Evolutionary conservation across 805 yeast species (phyloP).

Genomic region (Geotrichum ghanense): DNA sequence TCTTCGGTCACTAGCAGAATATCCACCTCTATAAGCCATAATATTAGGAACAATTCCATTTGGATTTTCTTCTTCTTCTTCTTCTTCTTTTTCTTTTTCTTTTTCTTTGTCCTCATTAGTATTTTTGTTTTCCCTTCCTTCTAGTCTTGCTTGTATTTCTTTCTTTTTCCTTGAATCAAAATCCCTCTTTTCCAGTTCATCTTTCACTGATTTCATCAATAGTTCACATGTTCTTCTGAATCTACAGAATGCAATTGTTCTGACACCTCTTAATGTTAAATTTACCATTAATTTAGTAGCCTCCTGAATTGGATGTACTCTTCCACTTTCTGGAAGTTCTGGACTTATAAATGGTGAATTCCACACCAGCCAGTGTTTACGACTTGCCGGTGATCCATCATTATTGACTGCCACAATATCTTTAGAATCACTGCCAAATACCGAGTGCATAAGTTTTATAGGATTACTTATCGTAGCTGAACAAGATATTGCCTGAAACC

Average conservation of each 20-base stretch:
- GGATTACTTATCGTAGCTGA: constrained; percentile 88
- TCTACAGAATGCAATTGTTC: constrained; percentile 85
- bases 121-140: background rate
- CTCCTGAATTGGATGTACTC: constrained; percentile 63
- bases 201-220: constrained; percentile 71
- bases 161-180: constrained; percentile 3
- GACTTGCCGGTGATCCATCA: constrained; percentile 87
- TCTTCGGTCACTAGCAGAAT: constrained; percentile 75
- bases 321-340: constrained; percentile 42
- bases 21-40: constrained; percentile 94
- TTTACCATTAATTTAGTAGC: constrained; percentile 65
- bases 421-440: constrained; percentile 49
- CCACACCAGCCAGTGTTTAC: constrained; percentile 69
- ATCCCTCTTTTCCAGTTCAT: constrained; percentile 31
- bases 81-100: background rate
- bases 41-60: constrained; percentile 37
- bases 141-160: background rate
- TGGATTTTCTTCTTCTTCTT: constrained; percentile 26
- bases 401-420: constrained; percentile 46
- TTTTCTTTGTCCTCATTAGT: background rate
- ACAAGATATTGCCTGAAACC: constrained; percentile 70
- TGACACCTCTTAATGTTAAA: constrained; percentile 48
- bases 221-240: constrained; percentile 80
- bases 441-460: constrained; percentile 50
- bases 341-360: constrained; percentile 65